Percentiles rank a stretch among this genome's conserved stretches.
phyloP scores from a whole-genome alignment of 2,329 filamentous ascomycete genomes.

The Colletotrichum plurivorum region DNA sequence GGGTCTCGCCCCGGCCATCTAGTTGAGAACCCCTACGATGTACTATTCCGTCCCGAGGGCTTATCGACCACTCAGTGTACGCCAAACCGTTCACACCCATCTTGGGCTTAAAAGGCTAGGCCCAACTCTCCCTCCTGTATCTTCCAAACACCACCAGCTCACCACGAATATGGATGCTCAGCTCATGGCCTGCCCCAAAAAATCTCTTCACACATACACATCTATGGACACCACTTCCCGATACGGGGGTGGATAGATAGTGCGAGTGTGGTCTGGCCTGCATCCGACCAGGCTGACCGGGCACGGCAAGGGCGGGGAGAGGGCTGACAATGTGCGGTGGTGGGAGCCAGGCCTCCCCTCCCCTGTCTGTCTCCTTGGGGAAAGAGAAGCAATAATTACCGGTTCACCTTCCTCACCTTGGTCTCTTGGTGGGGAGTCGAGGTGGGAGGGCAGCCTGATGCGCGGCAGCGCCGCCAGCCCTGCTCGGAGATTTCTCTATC shows the following conservation, averaged over 20 bases:
- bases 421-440: background rate
- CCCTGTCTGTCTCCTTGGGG: background rate
- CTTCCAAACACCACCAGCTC: slow-evolving; percentile 12
- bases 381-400: background rate
- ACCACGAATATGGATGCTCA: slow-evolving; percentile 19
- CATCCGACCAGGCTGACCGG: slow-evolving; percentile 30
- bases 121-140: background rate
- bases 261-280: slow-evolving; percentile 11
- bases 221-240: slow-evolving; percentile 11
- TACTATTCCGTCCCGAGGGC: background rate
- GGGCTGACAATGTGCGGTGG: slow-evolving; percentile 16
- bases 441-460: background rate
- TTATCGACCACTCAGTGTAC: slow-evolving; percentile 23
- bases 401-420: slow-evolving; percentile 10
- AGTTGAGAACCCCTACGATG: slow-evolving; percentile 10
- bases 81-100: slow-evolving; percentile 15
- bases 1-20: slow-evolving; percentile 11
- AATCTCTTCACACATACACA: background rate
- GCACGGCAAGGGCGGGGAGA: slow-evolving; percentile 8
- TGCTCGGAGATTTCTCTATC: background rate
- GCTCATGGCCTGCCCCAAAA: background rate
- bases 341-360: background rate
- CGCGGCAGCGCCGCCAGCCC: slow-evolving; percentile 15
- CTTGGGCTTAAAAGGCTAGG: slow-evolving; percentile 1
- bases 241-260: background rate